Conservation (phyloP, 2,329 filamentous ascomycete species). For the Endoconidiophora laricicola region DNA sequence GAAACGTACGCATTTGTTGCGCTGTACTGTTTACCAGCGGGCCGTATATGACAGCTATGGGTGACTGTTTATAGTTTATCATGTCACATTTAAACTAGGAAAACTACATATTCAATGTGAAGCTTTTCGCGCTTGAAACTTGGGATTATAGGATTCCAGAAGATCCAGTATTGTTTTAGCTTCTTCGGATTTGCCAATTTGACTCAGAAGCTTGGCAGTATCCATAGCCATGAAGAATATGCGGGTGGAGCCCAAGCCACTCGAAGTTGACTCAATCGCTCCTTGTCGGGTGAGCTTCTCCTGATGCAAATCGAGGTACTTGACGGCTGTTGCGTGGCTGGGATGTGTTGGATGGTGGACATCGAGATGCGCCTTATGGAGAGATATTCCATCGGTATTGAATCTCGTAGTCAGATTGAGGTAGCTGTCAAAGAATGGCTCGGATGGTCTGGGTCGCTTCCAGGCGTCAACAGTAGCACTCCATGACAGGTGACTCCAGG, state of each 20-base stretch:
- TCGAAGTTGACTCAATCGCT: neutral
- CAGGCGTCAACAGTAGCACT: conserved; percentile 34
- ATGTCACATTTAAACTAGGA: neutral
- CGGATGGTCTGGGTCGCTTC: conserved; percentile 28
- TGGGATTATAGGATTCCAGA: conserved; percentile 1
- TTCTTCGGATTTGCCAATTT: conserved; percentile 19
- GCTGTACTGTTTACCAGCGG: conserved; percentile 6
- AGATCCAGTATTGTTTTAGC: conserved; percentile 20
- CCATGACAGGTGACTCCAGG: conserved; percentile 35
- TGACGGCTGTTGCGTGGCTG: conserved; percentile 29
- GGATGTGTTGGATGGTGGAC: conserved; percentile 38
- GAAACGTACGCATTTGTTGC: neutral
- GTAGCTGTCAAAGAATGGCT: conserved; percentile 35
- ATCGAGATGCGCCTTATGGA: conserved; percentile 37
- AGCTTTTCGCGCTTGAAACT: too few species aligned
- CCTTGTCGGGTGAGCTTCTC: neutral
- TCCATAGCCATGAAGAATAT: conserved; percentile 17
- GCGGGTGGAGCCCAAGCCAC: conserved; percentile 7
- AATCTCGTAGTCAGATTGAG: conserved; percentile 29
- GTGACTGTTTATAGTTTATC: too few species aligned
- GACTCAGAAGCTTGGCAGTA: conserved; percentile 22
- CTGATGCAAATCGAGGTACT: conserved; percentile 23
- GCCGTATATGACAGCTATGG: neutral
- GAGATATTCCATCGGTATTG: conserved; percentile 19
- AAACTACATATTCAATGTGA: too few species aligned